Base-by-base conservation (phyloP, 2,329 filamentous ascomycete species). In the Monascus ruber region DNA sequence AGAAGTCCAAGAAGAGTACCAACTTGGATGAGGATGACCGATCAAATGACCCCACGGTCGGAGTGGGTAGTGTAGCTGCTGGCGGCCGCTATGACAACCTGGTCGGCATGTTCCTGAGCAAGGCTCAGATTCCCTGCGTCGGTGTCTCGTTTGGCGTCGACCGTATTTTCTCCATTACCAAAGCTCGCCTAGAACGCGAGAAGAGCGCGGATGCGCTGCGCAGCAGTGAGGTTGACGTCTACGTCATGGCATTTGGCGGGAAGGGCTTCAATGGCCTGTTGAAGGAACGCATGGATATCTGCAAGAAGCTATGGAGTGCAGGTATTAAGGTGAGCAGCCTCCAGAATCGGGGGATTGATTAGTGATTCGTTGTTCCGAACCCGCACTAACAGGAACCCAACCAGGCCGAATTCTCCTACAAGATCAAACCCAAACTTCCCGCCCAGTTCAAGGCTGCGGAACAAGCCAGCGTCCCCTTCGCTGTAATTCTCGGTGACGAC, bases 111-210 rank as follows among this genome's bases (percentile, higher is more conserved):
- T 95, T 94, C 70, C 81, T 78, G 40, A 81, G 81, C 52, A 89
- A 88, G 66, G 76, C 71, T 24, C 80, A 88, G 58, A 86, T 95
- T 40, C 89, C 85, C n/a, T 89, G 85, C 51, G 83, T 91, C 5
- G 85, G 85, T 46, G 84, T 94, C 50, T 94, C 88, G 1, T 95
- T 96, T 56, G 89, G 89, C 40, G 85, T 95, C 36, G 89, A 96
- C 63, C 81, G 89, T 51, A 95, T 96, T 55, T 94, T 94, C 67
- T 86, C 83, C 51, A 88, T 95, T 56, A 85, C 82, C 47, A 88
- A 94, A 62, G 81, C 85, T 8, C 74, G 80, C 36, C 73, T 85
- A 59, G 77, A 76, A 45, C 75, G 73, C 29, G 62, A 68, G 41
- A 75, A 74, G 52, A 73, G 68, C 39, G 62, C 65, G n/a, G 63